Evolutionary conservation across 2,329 filamentous ascomycete genomes (phyloP), one percentile per base, ranked within the genome.

Genomic region (Xylaria sp.): DNA sequence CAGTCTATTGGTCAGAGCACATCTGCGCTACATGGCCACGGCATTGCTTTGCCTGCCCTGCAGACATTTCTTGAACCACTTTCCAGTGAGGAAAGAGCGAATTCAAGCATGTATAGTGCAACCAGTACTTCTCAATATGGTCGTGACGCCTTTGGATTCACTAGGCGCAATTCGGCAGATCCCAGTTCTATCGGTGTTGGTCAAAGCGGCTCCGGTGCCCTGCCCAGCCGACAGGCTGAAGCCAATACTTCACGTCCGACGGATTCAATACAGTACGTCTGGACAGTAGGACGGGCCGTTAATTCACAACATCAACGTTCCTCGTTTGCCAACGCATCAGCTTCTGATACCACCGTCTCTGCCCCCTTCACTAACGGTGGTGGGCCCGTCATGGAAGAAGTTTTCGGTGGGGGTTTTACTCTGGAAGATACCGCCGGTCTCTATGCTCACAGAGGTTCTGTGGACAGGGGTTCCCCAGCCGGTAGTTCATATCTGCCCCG

Each of bases 1-100:
- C 76, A 82, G 12, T 79, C 82, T 34, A 83, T 86, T 43, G 82
- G 81, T n/a, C 82, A 83, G 65, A 78, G 76, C 36, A 71, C 73
- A 34, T 66, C 76, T 39, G 70, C 70, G 57, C 77, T 78, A 55
- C 73, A 75, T n/a, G 79, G 76, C 77, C 80, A 46, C 78, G 81
- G 5, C 80, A 55, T 23, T 7, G 10, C 18, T 20, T 36, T 55
- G n/a, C 52, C 50, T 15, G 6, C n/a, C 12, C 6, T 36, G 3
- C 28, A 55, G 9, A 55, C 52, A 2, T 20, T 32, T 13, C 28
- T 55, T 36, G 32, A 55, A 4, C 48, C 48, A 52, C 15, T 4
- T 8, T 32, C 48, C 10, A 10, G 57, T 25, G 75, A 76, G 5
- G 74, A 75, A 15, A 72, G 70, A 48, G 62, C 50, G 6, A 66